Base-by-base conservation (phyloP, 768 basidiomycete species). In the Pisolithus orientalis region DNA sequence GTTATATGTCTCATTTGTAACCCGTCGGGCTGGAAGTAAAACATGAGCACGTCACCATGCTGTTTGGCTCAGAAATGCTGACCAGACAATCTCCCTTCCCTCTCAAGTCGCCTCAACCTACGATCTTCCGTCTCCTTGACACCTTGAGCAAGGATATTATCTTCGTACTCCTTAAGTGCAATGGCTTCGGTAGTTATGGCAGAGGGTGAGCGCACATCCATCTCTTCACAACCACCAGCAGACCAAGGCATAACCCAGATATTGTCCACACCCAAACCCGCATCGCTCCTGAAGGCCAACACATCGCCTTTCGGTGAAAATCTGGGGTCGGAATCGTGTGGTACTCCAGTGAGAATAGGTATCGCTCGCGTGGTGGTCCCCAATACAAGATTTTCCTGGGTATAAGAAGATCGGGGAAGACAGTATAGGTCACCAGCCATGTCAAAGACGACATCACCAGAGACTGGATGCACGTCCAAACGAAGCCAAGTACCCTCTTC, bases 371-470 rank as follows among this genome's bases (percentile, higher is more conserved):
- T 65, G n/a, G 59, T 67, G 8, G 52, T 50, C 14, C 59, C 62
- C 37, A 3, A 39, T 1, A 62, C 34, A 43, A 63, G 53, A 38
- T 64, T 68, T 38, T 70, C 69, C 13, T 59, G 39, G 9, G 62
- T 53, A 54, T 75, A 75, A 16, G 71, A 62, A 48, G 54, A 28
- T 0, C 74, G 77, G 24, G 85, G 77, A 43, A 89, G 71, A 59
- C 87, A 88, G 64, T 86, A 88, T 28, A 88, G 62, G 61, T 89
- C 85, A 3, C 87, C 86, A 6, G 83, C 66, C 78, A 88, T 85
- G 63, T 86, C 86, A 51, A 87, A 88, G 6, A 87, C 75, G 43
- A 88, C 76, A 57, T 88, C 86, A 11, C 86, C 85, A 2, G 78
- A 76, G 49, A 70, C 67, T n/a, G 84, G 83, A 55, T 85, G 80